Conservation (phyloP, 225 moss, liverwort and hornwort species). For the Climacium dendroides region DNA sequence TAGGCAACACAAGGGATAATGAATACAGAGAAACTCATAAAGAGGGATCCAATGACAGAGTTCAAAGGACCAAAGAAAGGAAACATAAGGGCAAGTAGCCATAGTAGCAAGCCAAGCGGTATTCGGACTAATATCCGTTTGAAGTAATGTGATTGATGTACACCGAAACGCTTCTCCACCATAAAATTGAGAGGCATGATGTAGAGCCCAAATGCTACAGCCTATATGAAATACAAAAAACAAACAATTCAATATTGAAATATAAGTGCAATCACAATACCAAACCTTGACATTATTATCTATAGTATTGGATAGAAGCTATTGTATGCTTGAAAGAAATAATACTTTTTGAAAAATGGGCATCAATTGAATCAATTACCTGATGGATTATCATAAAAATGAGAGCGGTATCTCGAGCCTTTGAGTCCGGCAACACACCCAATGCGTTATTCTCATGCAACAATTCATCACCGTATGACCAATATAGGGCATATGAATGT, state of each 20-base stretch:
- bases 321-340: neutral
- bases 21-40: constrained; percentile 47
- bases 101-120: constrained; percentile 17
- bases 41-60: constrained; percentile 36
- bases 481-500: constrained; percentile 38
- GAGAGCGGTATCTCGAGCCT: constrained; percentile 19
- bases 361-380: neutral
- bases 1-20: constrained; percentile 42
- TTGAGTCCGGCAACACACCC: constrained; percentile 18
- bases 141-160: constrained; percentile 19
- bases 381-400: constrained; percentile 58
- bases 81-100: constrained; percentile 43
- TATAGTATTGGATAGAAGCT: neutral
- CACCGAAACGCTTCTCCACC: constrained; percentile 34
- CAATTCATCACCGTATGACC: constrained; percentile 20
- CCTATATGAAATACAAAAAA: neutral
- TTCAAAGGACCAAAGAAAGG: constrained; percentile 51
- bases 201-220: constrained; percentile 42
- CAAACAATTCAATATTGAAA: neutral
- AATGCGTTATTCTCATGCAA: constrained; percentile 21
- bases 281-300: neutral
- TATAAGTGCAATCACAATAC: neutral
- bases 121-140: constrained; percentile 4
- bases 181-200: constrained; percentile 47
- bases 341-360: neutral